Conservation (phyloP, 2,329 filamentous ascomycete genomes). For the Claviceps capensis region DNA sequence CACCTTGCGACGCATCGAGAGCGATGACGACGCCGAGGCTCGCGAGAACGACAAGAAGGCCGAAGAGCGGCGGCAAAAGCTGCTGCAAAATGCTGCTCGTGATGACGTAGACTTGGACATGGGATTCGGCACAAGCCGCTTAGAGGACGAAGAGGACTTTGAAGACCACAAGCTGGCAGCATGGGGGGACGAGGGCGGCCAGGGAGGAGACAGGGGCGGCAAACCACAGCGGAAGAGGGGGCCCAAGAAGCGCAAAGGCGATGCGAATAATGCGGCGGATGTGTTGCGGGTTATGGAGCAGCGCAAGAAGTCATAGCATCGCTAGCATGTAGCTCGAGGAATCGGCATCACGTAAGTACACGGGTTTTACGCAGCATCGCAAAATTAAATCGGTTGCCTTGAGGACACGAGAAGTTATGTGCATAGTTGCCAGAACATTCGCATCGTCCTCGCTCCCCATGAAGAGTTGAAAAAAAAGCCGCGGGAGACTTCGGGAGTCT, state of each 20-base stretch:
- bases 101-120: constrained; percentile 89
- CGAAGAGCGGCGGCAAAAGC: constrained; percentile 56
- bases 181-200: constrained; percentile 42
- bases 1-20: constrained; percentile 37
- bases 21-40: constrained; percentile 22
- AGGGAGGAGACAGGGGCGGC: constrained; percentile 28
- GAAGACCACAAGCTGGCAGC: constrained; percentile 54
- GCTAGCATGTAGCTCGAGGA: not conserved
- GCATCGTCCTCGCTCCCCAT: no score
- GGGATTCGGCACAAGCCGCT: constrained; percentile 79
- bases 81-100: constrained; percentile 60
- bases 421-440: no score
- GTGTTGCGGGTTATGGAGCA: constrained; percentile 66
- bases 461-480: no score
- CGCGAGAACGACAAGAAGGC: constrained; percentile 35
- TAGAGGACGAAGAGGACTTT: constrained; percentile 77
- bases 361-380: no score
- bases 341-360: no score
- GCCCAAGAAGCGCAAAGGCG: constrained; percentile 62
- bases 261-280: constrained; percentile 65
- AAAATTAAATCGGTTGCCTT: no score
- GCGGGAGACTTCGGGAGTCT: no score
- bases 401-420: no score
- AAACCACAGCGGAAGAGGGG: constrained; percentile 52
- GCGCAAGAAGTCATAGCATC: constrained; percentile 24